Conservation (phyloP, 768 basidiomycete genomes). For the Boletus rex-veris region DNA sequence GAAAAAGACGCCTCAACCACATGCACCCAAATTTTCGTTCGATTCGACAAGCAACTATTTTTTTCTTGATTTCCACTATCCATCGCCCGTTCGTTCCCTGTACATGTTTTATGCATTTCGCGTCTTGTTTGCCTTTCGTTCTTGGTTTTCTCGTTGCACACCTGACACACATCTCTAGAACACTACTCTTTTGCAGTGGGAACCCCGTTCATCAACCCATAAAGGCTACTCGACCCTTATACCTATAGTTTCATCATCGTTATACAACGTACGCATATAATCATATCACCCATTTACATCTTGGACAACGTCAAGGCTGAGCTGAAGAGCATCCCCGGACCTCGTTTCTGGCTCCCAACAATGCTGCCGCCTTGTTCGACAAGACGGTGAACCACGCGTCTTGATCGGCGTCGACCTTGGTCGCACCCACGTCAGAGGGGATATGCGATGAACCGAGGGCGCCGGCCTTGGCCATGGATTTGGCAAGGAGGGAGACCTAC, state of each 20-base stretch:
- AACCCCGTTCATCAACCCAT: too few relatives aligned
- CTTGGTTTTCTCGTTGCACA: neutral
- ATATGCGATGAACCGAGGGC: conserved; percentile 49
- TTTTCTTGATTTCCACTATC: neutral
- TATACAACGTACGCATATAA: neutral
- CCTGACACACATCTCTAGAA: neutral
- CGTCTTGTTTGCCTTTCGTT: neutral
- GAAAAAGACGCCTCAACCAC: neutral
- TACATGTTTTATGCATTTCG: neutral
- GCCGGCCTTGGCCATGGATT: conserved; percentile 53
- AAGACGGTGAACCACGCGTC: conserved; percentile 52
- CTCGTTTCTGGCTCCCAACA: conserved; percentile 29
- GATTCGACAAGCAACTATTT: neutral
- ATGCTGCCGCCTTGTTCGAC: conserved; percentile 47
- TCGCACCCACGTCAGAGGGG: conserved; percentile 41
- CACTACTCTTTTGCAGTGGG: too few relatives aligned
- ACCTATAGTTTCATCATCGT: too few relatives aligned
- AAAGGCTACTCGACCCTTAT: too few relatives aligned
- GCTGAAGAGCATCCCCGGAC: too few relatives aligned
- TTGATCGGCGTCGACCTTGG: conserved; percentile 33
- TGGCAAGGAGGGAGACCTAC: conserved; percentile 52
- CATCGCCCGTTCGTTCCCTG: neutral
- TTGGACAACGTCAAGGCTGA: too few relatives aligned
- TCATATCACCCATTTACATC: neutral
- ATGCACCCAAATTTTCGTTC: neutral